Evolutionary conservation across 139 green algal species (phyloP), one percentile per base, ranked within the genome.

Genomic region (Auxenochlorella protothecoides): DNA sequence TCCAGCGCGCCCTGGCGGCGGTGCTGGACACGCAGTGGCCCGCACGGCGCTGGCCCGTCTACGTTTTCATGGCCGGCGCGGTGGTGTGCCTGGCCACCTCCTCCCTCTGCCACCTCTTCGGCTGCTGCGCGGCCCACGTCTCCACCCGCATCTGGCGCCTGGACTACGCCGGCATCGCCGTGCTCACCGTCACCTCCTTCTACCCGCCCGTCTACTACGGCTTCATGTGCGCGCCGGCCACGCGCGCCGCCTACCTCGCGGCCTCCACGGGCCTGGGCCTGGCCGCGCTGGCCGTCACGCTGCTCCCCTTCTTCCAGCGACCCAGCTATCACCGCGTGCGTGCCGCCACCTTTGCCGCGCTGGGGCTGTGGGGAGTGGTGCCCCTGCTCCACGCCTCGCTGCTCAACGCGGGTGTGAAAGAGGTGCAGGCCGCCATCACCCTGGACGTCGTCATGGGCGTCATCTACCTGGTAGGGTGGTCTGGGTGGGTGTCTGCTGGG

Each of bases 121-220:
- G 81, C 53, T 97, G 92, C 81, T 95, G 90, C 77, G 76, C 87
- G 15, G 68, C 63, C 13, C 85, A 96, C 73, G 70, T 92, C 9
- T 69, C 79, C 4, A 65, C 76, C 53, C 67, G 88, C 12, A 82
- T 97, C 52, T 96, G 90, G 91, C 75, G 88, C 0, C 89, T 98
- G 73, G 93, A 98, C 81, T 98, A 98, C 68, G 86, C 86, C 5
- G 91, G 93, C 52, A 98, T 98, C 15, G 88, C 87, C 3, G 78
- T 93, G 13, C 85, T 98, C 11, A 97, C 98, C 68, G 91, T 97
- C 12, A 76, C 86, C 5, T 98, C 93, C n/a, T 97, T 97, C 78
- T 92, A 89, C 55, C 93, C 94, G 5, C 81, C 90, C 3, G 85
- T 97, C 5, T 97, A 97, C 78, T 98, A 98, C 72, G 78, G 77